Base-by-base conservation (phyloP, 352 stramenopile genomes). In the Plasmopara viticola region DNA sequence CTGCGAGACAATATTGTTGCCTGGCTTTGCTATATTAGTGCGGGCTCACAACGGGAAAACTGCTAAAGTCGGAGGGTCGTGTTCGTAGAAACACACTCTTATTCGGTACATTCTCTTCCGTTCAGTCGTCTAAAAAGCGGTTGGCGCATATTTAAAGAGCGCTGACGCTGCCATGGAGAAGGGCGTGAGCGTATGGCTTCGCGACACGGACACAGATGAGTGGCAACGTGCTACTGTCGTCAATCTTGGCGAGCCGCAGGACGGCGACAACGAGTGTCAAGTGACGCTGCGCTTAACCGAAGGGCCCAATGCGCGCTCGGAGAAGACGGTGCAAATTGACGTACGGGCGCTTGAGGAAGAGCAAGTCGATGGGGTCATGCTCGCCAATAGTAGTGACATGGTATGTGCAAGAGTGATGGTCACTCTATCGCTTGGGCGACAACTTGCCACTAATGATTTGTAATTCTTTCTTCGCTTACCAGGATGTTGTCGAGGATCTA, bases 401-500 rank as follows among this genome's bases (percentile, higher is more conserved):
- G 73, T 84, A 51, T 38, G 64, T 53, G 37, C 33, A 51, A 4
- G 43, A 58, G 18, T 56, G 55, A 62, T 56, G 52, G 45, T 60
- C 9, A n/a, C 18, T 10, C 15, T 33, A 40, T 52, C 18, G 4
- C 34, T 28, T n/a, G n/a, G n/a, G n/a, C n/a, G n/a, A n/a, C n/a
- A n/a, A n/a, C n/a, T n/a, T 0, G n/a, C 13, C n/a, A 43, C 38
- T 38, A 2, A 14, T 14, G 18, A 56, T 39, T 45, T 31, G 29
- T 17, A 10, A 18, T 9, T 40, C 53, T 29, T 31, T 58, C 17
- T 46, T 12, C 45, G 30, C 34, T 48, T 28, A 10, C 54, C 51
- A 84, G 72, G 79, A 93, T 62, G 64, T 90, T 34, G 82, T 94
- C 37, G 84, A 94, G 61, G 94, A 98, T 68, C 69, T 98, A 51